phyloP scores from a whole-genome alignment of 371 early-diverging fungal species.

The Lichtheimia ramosa region DNA sequence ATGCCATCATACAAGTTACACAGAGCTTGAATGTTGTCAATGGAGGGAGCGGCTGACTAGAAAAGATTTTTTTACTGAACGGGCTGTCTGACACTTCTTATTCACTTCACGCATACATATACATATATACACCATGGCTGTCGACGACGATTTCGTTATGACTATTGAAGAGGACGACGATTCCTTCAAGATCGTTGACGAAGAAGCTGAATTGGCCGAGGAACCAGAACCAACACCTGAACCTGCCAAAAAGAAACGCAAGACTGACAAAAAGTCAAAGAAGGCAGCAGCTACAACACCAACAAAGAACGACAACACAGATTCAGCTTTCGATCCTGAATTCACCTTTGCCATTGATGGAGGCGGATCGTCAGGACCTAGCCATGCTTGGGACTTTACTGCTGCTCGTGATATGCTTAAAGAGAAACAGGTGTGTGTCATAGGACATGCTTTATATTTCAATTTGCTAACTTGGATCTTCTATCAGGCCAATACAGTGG shows the following conservation, averaged over 20 bases:
- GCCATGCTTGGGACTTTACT: constrained; percentile 81
- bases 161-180: constrained; percentile 79
- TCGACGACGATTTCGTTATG: constrained; percentile 71
- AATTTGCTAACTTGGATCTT: neutral
- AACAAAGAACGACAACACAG: constrained; percentile 40
- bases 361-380: constrained; percentile 54
- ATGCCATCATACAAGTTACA: no score
- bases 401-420: constrained; percentile 77
- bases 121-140: constrained; percentile 4
- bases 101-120: no score
- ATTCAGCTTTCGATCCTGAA: constrained; percentile 57
- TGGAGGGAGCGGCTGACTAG: no score
- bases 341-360: constrained; percentile 81
- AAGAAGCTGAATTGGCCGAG: constrained; percentile 27
- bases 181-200: constrained; percentile 47
- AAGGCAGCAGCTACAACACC: constrained; percentile 23
- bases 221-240: constrained; percentile 16
- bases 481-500: constrained; percentile 16
- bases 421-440: constrained; percentile 41
- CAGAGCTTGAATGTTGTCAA: no score
- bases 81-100: no score
- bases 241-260: constrained; percentile 15
- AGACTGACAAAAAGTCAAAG: constrained; percentile 29
- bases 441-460: neutral
- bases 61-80: no score